Conservation (phyloP, 768 basidiomycete species). For the Tricholoma sp. region DNA sequence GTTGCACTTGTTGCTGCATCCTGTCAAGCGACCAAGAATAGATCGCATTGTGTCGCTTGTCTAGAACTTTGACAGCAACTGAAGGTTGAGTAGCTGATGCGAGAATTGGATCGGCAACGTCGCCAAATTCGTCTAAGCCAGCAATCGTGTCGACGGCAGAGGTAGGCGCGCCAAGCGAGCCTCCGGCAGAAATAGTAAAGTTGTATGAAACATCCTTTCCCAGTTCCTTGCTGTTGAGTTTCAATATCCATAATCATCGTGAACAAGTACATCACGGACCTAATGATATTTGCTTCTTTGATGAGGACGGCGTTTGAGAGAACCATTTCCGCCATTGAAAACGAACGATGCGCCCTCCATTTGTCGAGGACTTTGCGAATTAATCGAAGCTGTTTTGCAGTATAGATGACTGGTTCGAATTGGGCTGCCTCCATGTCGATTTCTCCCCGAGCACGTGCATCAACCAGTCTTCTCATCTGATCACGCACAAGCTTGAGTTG, state of each 20-base stretch:
- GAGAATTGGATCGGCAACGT: slow-evolving; percentile 80
- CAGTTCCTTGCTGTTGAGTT: slow-evolving; percentile 66
- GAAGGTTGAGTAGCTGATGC: slow-evolving; percentile 73
- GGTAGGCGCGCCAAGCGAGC: slow-evolving; percentile 67
- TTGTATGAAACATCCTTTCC: slow-evolving; percentile 87
- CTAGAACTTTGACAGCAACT: slow-evolving; percentile 86
- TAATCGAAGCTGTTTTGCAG: slow-evolving; percentile 73
- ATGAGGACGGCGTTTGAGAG: slow-evolving; percentile 79
- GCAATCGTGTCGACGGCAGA: slow-evolving; percentile 85
- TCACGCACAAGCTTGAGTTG: slow-evolving; percentile 75
- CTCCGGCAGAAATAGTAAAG: slow-evolving; percentile 84
- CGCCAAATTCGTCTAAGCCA: slow-evolving; percentile 87
- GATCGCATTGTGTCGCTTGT: slow-evolving; percentile 80
- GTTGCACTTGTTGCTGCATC: slow-evolving; percentile 81
- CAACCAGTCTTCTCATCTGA: slow-evolving; percentile 78
- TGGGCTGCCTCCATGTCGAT: slow-evolving; percentile 52
- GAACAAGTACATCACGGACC: slow-evolving; percentile 36
- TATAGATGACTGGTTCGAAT: slow-evolving; percentile 80
- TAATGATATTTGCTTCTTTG: slow-evolving; percentile 94
- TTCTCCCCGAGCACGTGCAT: slow-evolving; percentile 75
- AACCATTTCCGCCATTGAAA: slow-evolving; percentile 90
- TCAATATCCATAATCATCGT: neutral
- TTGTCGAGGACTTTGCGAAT: slow-evolving; percentile 78
- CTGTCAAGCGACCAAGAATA: slow-evolving; percentile 91
- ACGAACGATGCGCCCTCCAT: slow-evolving; percentile 81